Conservation (phyloP, 805 yeast species). For the Wickerhamomyces ciferrii region DNA sequence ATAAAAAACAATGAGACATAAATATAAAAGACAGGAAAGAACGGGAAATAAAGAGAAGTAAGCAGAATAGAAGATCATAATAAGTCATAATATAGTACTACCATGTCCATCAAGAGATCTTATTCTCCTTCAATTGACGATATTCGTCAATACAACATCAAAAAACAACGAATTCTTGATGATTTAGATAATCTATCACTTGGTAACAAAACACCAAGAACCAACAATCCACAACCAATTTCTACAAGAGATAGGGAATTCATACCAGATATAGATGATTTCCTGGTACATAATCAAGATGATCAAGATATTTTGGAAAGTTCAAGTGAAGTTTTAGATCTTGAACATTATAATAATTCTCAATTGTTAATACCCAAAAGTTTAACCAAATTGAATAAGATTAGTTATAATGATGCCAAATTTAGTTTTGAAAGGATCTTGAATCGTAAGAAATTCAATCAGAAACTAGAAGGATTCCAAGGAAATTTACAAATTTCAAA, state of each 20-base stretch:
- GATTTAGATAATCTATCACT: slow-evolving; percentile 27
- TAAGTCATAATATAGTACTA: no score
- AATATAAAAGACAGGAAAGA: no score
- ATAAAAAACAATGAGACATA: not conserved
- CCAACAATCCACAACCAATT: not conserved
- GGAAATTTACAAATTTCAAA: slow-evolving; percentile 4
- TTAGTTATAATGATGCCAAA: slow-evolving; percentile 1
- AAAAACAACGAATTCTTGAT: slow-evolving; percentile 23
- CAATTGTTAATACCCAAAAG: slow-evolving; percentile 7
- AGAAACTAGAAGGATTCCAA: not conserved
- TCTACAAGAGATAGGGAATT: slow-evolving; percentile 6
- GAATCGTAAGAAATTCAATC: slow-evolving; percentile 2
- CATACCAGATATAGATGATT: slow-evolving; percentile 16
- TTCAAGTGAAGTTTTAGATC: slow-evolving; percentile 6
- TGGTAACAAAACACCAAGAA: not conserved
- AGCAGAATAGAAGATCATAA: no score
- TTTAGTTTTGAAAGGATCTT: slow-evolving; percentile 6
- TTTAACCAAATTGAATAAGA: not conserved
- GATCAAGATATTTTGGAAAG: slow-evolving; percentile 9
- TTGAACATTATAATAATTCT: not conserved
- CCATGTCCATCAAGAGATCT: slow-evolving; percentile 2
- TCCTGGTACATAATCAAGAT: slow-evolving; percentile 10
- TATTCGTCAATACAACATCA: slow-evolving; percentile 23
- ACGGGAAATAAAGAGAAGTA: not conserved
- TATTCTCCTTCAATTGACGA: slow-evolving; percentile 17